Conservation (phyloP, 306 rosid genomes). For the Glycine soja region DNA sequence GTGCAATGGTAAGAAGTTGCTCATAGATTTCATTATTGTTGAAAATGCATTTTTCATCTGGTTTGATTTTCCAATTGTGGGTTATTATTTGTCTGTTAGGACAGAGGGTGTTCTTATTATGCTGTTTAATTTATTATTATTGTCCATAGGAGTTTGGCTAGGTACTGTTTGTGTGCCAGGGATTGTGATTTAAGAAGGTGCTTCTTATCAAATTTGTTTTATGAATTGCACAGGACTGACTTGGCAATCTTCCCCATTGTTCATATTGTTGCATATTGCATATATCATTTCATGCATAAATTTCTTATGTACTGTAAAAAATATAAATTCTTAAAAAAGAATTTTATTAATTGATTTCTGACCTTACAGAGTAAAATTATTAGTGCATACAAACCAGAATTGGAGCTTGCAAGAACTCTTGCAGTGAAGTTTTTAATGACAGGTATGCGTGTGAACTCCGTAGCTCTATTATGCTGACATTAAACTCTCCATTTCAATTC, state of each 20-base stretch:
- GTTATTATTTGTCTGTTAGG: background rate
- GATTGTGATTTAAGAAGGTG: background rate
- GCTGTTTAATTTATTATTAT: background rate
- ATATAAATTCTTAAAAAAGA: background rate
- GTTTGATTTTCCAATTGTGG: background rate
- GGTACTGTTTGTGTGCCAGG: background rate
- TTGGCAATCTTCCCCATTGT: background rate
- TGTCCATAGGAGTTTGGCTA: background rate
- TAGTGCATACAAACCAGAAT: conserved; percentile 54
- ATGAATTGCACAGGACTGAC: background rate
- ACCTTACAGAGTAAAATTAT: conserved; percentile 57
- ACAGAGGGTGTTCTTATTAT: background rate
- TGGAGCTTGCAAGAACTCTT: conserved; percentile 53
- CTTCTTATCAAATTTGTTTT: background rate
- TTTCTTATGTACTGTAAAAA: background rate
- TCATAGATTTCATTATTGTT: conserved; percentile 2
- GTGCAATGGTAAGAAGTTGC: conserved; percentile 55
- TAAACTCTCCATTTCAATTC: background rate
- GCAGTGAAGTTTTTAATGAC: conserved; percentile 40
- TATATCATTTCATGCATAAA: background rate
- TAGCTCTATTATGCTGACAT: background rate
- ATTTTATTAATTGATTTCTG: conserved; percentile 16
- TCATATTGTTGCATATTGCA: background rate
- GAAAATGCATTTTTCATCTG: background rate
- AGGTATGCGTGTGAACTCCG: conserved; percentile 47